A percentile compares a stretch with the other conserved stretches of the same genome.
Evolutionary conservation across 1,284 basidiomycete species (phyloP).

Genomic region (Porogramme epimiltina): DNA sequence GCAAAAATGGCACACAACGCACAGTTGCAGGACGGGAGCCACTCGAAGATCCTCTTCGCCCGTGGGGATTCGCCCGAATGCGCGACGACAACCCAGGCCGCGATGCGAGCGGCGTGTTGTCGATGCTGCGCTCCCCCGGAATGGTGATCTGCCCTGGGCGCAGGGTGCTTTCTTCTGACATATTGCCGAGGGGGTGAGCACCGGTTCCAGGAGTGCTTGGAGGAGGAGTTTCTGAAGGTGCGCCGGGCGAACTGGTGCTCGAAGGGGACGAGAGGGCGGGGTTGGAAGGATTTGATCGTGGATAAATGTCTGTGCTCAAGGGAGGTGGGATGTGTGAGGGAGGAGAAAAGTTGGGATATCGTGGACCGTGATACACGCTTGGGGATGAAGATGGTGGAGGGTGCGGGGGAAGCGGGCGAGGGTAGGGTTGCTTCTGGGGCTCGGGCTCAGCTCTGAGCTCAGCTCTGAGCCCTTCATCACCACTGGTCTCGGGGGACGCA

Average conservation of each 20-base stretch:
- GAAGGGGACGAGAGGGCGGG: constrained; percentile 66
- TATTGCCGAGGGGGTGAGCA: constrained; percentile 42
- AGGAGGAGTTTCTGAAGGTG: constrained; percentile 60
- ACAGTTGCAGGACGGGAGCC: constrained; percentile 39
- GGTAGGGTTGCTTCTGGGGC: constrained; percentile 16
- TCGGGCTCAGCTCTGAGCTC: constrained; percentile 22
- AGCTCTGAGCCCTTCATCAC: constrained; percentile 39
- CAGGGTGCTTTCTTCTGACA: constrained; percentile 39
- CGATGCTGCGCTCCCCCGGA: constrained; percentile 26
- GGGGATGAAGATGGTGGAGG: constrained; percentile 13
- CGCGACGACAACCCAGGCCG: constrained; percentile 25
- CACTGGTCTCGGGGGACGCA: constrained; percentile 53
- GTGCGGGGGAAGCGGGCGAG: constrained; percentile 28
- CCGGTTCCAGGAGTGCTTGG: constrained; percentile 63
- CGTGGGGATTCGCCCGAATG: background rate
- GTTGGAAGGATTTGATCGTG: constrained; percentile 46
- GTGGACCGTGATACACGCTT: background rate
- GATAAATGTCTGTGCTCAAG: constrained; percentile 44
- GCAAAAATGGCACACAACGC: constrained; percentile 24
- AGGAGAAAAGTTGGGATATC: background rate
- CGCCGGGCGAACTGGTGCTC: constrained; percentile 59
- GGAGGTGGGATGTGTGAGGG: constrained; percentile 33
- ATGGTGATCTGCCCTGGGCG: constrained; percentile 32
- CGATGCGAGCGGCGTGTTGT: constrained; percentile 21
- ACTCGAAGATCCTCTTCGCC: constrained; percentile 12